Evolutionary conservation across 2,329 filamentous ascomycete genomes (phyloP).

Genomic region (Fusarium albosuccineum): DNA sequence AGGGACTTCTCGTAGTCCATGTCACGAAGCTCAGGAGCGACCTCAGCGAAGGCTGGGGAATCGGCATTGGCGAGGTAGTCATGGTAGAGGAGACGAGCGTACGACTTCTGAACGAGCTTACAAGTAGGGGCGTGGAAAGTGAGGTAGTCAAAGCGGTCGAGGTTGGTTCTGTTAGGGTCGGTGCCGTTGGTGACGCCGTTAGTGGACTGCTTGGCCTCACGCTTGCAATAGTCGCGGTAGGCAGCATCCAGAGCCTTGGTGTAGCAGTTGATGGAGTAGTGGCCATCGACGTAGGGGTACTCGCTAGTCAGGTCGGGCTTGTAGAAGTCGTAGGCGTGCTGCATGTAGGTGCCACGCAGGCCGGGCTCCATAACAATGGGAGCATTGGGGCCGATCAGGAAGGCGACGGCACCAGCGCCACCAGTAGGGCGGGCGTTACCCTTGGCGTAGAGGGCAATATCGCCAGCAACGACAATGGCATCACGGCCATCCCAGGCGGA

Average conservation of each 20-base stretch:
- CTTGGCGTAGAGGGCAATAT: constrained; percentile 89
- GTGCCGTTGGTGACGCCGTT: constrained; percentile 65
- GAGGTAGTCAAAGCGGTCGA: constrained; percentile 88
- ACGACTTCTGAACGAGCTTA: constrained; percentile 90
- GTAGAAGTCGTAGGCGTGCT: constrained; percentile 91
- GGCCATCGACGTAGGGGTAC: constrained; percentile 87
- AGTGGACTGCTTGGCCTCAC: constrained; percentile 71
- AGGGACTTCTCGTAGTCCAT: constrained; percentile 85
- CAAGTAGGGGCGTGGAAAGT: constrained; percentile 87
- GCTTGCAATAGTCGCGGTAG: constrained; percentile 84
- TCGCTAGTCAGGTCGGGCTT: constrained; percentile 90
- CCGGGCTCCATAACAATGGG: constrained; percentile 83
- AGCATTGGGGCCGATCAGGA: constrained; percentile 83
- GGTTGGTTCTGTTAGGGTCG: constrained; percentile 66
- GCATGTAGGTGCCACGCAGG: constrained; percentile 83
- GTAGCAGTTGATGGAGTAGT: constrained; percentile 87
- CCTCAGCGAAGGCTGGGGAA: constrained; percentile 77
- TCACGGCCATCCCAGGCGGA: constrained; percentile 88
- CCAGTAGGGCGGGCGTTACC: constrained; percentile 84
- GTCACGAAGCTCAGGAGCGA: constrained; percentile 80
- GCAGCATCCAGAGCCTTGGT: constrained; percentile 82
- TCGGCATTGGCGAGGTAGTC: constrained; percentile 82
- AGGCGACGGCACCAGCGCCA: constrained; percentile 82
- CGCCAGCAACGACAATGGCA: constrained; percentile 82
- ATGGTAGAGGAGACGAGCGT: constrained; percentile 86